These are phyloP conservation scores for Apiospora arundinis DNA, from an alignment of 2,329 filamentous ascomycete genomes.

Conservation along the genomic window DNA sequence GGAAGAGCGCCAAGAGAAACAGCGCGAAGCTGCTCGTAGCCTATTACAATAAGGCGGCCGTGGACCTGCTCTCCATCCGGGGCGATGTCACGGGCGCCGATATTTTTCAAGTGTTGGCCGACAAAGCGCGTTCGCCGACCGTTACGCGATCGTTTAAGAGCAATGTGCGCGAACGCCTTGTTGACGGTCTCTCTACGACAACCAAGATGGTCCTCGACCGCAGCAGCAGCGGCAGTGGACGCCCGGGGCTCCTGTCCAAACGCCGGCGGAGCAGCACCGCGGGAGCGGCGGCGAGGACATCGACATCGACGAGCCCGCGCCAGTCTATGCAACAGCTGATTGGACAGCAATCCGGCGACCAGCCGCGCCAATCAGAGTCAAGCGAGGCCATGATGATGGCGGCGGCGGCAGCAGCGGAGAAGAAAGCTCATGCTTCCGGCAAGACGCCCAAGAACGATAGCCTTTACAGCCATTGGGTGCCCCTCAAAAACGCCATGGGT, in stretches of 20 bases:
- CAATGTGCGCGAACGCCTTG: conserved; percentile 46
- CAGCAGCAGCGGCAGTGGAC: neutral
- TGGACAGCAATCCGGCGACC: neutral
- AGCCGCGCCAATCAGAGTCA: neutral
- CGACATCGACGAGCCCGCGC: neutral
- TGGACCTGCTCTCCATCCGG: conserved; percentile 53
- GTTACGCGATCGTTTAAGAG: conserved; percentile 52
- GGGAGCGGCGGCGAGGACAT: neutral
- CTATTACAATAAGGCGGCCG: conserved; percentile 54
- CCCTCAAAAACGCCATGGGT: conserved; percentile 42
- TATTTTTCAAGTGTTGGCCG: conserved; percentile 60
- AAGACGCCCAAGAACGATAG: conserved; percentile 31
- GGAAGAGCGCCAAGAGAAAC: conserved; percentile 35
- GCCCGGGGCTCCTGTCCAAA: neutral
- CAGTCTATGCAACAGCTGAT: neutral
- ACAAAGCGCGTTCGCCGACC: conserved; percentile 51
- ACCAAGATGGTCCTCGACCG: conserved; percentile 33
- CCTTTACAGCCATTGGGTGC: conserved; percentile 44
- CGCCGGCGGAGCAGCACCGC: conserved; percentile 1
- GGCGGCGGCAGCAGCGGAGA: conserved; percentile 1
- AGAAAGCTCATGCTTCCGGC: conserved; percentile 26
- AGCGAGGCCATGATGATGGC: conserved; percentile 16
- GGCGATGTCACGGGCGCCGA: conserved; percentile 50
- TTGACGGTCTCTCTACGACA: conserved; percentile 34
- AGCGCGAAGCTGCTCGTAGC: conserved; percentile 40